Percentiles rank a stretch among this genome's conserved stretches.
phyloP scores from a whole-genome alignment of 805 yeast genomes.

The Dipodascus albidus region DNA sequence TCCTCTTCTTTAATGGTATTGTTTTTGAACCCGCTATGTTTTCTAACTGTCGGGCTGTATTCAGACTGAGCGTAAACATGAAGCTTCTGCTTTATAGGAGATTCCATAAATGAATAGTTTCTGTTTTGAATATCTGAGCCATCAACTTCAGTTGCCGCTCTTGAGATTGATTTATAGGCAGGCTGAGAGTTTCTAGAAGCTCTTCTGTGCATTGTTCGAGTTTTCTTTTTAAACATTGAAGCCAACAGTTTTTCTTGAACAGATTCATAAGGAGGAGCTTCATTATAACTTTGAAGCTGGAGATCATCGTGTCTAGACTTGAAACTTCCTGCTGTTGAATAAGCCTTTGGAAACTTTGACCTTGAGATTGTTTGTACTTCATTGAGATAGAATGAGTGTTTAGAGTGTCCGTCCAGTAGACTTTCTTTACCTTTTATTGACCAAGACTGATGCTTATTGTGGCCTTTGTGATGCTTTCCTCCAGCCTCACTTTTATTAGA shows the following conservation, averaged over 20 bases:
- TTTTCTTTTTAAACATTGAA: background rate
- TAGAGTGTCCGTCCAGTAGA: background rate
- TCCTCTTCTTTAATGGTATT: background rate
- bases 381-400: background rate
- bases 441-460: background rate
- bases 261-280: background rate
- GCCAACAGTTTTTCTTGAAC: background rate
- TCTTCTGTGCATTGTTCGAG: background rate
- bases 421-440: background rate
- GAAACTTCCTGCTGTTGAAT: background rate
- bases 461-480: background rate
- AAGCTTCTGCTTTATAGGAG: background rate
- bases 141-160: background rate
- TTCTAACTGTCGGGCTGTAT: background rate
- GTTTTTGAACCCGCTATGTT: background rate
- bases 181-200: background rate
- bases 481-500: background rate
- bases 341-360: background rate
- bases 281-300: background rate
- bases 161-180: background rate
- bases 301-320: background rate
- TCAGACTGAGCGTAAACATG: conserved; percentile 1
- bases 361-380: background rate
- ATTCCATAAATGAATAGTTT: background rate
- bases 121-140: background rate